phyloP scores from a whole-genome alignment of 179 eudicot species.

The Beta corolliflora region DNA sequence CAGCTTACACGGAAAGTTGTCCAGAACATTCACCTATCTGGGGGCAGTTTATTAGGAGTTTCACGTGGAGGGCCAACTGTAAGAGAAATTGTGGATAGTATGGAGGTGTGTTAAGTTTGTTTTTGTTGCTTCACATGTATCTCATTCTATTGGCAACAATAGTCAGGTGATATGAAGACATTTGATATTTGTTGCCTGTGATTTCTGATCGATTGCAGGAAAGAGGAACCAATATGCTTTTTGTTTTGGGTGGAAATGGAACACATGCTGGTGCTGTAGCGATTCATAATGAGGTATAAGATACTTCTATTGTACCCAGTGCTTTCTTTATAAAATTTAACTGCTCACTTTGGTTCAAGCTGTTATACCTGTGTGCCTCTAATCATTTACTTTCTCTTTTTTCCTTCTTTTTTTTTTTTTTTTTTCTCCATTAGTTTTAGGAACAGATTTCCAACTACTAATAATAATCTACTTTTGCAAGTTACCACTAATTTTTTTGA shows the following conservation, averaged over 20 bases:
- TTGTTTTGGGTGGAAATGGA: slow-evolving; percentile 97
- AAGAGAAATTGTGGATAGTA: slow-evolving; percentile 82
- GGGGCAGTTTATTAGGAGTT: slow-evolving; percentile 96
- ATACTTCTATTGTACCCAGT: not conserved
- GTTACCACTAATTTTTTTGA: not conserved
- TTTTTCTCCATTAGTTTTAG: not conserved
- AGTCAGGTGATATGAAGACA: not conserved
- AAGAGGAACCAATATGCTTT: slow-evolving; percentile 94
- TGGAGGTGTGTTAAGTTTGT: slow-evolving; percentile 57
- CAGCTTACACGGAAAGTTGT: slow-evolving; percentile 90
- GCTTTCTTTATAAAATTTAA: not conserved
- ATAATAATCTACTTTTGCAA: not conserved
- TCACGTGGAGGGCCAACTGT: slow-evolving; percentile 91
- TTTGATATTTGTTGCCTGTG: slow-evolving; percentile 17
- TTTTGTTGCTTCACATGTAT: slow-evolving; percentile 10
- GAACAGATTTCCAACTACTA: not conserved
- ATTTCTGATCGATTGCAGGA: slow-evolving; percentile 45
- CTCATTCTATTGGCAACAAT: not conserved
- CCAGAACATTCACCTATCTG: slow-evolving; percentile 92
- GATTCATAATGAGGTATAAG: slow-evolving; percentile 81
- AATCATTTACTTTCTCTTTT: slow-evolving; percentile 2
- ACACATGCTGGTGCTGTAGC: slow-evolving; percentile 99
- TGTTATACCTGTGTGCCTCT: not conserved
- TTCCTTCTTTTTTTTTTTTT: not conserved
- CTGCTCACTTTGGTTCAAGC: not conserved